These are phyloP conservation scores for Dillenia suffruticosa DNA, from an alignment of 164 flowering plant species.

Conservation along the genomic window DNA sequence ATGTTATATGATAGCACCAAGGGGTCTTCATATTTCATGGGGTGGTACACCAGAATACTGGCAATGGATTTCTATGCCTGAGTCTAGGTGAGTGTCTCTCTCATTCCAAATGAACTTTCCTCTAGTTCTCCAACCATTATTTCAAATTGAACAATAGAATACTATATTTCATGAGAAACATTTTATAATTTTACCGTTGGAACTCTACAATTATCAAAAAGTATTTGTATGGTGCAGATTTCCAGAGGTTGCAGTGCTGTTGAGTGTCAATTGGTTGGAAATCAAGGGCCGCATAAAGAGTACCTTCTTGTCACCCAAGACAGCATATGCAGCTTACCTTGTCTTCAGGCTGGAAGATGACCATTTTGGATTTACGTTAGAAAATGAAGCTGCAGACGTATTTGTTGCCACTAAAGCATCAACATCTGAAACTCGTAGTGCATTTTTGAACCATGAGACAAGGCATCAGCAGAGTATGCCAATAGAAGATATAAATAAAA, in stretches of 20 bases:
- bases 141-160: too few species aligned
- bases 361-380: background rate
- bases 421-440: too few species aligned
- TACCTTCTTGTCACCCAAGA: conserved; percentile 10
- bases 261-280: conserved; percentile 13
- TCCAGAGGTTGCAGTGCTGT: conserved; percentile 18
- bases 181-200: too few species aligned
- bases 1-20: conserved; percentile 40
- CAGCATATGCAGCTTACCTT: conserved; percentile 23
- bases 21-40: conserved; percentile 48
- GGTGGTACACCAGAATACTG: conserved; percentile 34
- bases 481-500: too few species aligned
- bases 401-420: too few species aligned
- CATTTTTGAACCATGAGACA: too few species aligned
- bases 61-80: conserved; percentile 36
- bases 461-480: too few species aligned
- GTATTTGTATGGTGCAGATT: conserved; percentile 11
- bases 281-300: conserved; percentile 13
- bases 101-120: background rate
- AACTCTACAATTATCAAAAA: background rate
- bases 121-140: too few species aligned
- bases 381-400: too few species aligned
- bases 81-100: conserved; percentile 31
- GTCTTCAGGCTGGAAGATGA: conserved; percentile 5
- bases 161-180: too few species aligned